phyloP scores from a whole-genome alignment of 2,329 filamentous ascomycete species.

The Colletotrichum spaethianum region DNA sequence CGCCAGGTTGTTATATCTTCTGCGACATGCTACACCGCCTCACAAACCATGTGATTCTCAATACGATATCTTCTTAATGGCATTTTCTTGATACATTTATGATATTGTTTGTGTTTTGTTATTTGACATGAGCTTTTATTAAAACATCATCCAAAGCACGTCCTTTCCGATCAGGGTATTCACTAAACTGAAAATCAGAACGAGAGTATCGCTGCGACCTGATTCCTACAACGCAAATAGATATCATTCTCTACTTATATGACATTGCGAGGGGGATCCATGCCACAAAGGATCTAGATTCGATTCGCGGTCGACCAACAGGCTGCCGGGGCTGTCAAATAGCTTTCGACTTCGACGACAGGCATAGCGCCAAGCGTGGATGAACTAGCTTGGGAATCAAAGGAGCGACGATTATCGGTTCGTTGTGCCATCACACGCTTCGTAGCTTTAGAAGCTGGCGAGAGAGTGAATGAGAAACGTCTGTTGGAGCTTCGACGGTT shows the following conservation, averaged over 20 bases:
- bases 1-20: not conserved
- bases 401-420: conserved; percentile 17
- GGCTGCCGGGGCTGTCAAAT: conserved; percentile 24
- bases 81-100: too few species aligned
- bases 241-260: not conserved
- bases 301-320: conserved; percentile 37
- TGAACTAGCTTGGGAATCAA: conserved; percentile 34
- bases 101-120: too few species aligned
- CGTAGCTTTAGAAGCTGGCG: conserved; percentile 31
- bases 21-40: not conserved
- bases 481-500: conserved; percentile 14
- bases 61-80: too few species aligned
- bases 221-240: not conserved
- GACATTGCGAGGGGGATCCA: too few species aligned
- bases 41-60: too few species aligned
- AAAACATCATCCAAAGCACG: not conserved
- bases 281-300: not conserved
- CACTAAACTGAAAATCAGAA: not conserved
- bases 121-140: too few species aligned
- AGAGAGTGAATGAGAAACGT: conserved; percentile 31
- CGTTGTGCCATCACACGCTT: conserved; percentile 25
- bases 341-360: conserved; percentile 28
- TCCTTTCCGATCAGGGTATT: not conserved
- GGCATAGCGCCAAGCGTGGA: conserved; percentile 31
- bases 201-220: not conserved